Conservation (phyloP, 345 rosid species). For the Lumnitzera littorea region DNA sequence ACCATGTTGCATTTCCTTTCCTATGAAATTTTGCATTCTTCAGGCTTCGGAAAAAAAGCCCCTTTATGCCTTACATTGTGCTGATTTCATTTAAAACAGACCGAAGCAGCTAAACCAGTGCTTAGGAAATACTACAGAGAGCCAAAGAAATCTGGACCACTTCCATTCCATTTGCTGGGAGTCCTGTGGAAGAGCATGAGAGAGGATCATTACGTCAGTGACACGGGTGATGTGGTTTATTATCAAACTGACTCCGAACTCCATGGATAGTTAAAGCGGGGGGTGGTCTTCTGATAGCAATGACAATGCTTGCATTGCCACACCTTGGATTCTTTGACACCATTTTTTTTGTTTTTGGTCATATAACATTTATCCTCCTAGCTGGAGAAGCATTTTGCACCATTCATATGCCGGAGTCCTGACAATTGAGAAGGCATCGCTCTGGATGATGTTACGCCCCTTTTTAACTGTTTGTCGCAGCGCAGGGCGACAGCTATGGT, state of each 20-base stretch:
- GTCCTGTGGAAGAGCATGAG: constrained; percentile 46
- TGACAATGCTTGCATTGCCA: too few species aligned
- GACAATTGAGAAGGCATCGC: too few species aligned
- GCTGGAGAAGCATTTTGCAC: too few species aligned
- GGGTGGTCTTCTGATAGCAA: too few species aligned
- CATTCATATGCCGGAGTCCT: too few species aligned
- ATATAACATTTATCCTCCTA: too few species aligned
- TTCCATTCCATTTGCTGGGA: constrained; percentile 56
- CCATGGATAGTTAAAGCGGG: background rate
- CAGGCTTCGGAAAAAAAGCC: background rate
- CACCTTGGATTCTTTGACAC: too few species aligned
- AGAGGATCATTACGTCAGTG: constrained; percentile 69
- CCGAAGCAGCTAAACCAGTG: constrained; percentile 84
- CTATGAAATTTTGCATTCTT: background rate
- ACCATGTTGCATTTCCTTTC: too few species aligned
- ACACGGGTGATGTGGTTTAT: constrained; percentile 64
- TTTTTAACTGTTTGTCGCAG: too few species aligned
- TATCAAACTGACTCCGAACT: constrained; percentile 51
- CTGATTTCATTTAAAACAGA: constrained; percentile 21
- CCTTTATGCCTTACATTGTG: background rate
- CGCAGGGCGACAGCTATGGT: too few species aligned
- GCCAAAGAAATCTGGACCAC: constrained; percentile 63
- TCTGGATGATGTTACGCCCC: too few species aligned
- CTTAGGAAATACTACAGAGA: constrained; percentile 73
- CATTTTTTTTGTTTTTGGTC: too few species aligned